Percentiles rank a stretch among this genome's conserved stretches.
phyloP scores from a whole-genome alignment of 1,284 basidiomycete species.

The Leccinum angustisporum region DNA sequence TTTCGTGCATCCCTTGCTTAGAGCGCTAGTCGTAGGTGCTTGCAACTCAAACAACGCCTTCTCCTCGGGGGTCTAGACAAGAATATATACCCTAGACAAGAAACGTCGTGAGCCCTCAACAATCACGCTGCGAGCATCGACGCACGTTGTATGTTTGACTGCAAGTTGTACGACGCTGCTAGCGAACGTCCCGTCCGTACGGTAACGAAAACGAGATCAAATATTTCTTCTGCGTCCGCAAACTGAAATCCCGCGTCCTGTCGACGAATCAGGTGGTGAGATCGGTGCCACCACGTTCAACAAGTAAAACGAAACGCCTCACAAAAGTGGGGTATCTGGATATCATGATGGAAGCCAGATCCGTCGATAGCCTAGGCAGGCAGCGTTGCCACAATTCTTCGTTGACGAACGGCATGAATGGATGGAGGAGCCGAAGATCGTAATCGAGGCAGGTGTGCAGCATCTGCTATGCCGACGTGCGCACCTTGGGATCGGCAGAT shows the following conservation, averaged over 20 bases:
- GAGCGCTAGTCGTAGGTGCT: too few relatives aligned
- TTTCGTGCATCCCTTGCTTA: too few relatives aligned
- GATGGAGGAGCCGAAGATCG: conserved; percentile 89
- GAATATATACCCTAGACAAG: too few relatives aligned
- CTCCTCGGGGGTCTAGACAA: too few relatives aligned
- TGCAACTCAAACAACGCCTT: too few relatives aligned
- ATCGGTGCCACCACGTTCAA: not conserved
- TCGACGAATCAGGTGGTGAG: not conserved
- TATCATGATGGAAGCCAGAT: conserved; percentile 87
- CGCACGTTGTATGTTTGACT: conserved; percentile 83
- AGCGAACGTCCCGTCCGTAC: conserved; percentile 84
- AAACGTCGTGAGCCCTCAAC: not conserved
- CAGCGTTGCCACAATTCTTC: conserved; percentile 98
- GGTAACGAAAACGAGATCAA: conserved; percentile 85
- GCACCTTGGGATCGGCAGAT: conserved; percentile 42
- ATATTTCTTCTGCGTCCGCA: conserved; percentile 70
- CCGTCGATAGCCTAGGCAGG: conserved; percentile 83
- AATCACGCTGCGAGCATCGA: not conserved
- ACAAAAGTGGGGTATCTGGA: conserved; percentile 81
- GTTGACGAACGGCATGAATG: conserved; percentile 99
- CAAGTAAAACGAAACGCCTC: conserved; percentile 33
- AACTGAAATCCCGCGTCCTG: conserved; percentile 69
- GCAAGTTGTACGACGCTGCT: conserved; percentile 88
- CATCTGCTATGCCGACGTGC: conserved; percentile 87
- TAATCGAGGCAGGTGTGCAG: conserved; percentile 93